A percentile compares a stretch with the other conserved stretches of the same genome.
Evolutionary conservation across 78 protist genomes (phyloP).

Genomic region (Guillardia theta): DNA sequence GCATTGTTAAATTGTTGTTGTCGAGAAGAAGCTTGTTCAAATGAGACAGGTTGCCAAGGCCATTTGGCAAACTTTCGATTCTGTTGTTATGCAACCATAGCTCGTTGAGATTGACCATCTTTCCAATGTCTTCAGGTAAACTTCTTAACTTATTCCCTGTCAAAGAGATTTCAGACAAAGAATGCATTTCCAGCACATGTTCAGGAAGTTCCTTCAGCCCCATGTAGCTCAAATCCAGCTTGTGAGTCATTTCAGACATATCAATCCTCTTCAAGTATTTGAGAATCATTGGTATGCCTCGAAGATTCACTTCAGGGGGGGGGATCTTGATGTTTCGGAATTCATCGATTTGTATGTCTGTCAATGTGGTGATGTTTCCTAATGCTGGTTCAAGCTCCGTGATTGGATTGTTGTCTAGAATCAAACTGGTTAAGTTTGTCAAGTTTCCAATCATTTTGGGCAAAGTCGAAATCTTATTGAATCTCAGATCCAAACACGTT

Average conservation of each 20-base stretch:
- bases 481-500: not conserved
- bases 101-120: not conserved
- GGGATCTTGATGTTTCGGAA: not conserved
- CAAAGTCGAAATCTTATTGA: not conserved
- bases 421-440: not conserved
- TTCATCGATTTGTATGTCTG: not conserved
- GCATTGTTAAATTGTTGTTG: conserved; percentile 21
- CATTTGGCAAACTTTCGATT: not conserved
- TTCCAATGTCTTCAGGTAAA: not conserved
- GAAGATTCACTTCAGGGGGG: not conserved
- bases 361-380: not conserved
- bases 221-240: conserved; percentile 19
- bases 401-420: not conserved
- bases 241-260: not conserved
- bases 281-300: not conserved
- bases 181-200: not conserved
- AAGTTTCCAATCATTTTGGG: not conserved
- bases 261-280: not conserved
- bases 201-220: not conserved
- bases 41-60: not conserved
- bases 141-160: not conserved
- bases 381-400: not conserved
- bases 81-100: conserved; percentile 35
- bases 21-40: conserved; percentile 12
- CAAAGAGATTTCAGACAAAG: not conserved